These are phyloP conservation scores for Lichtheimia ramosa DNA, from an alignment of 371 early-diverging fungal species.

Conservation along the genomic window DNA sequence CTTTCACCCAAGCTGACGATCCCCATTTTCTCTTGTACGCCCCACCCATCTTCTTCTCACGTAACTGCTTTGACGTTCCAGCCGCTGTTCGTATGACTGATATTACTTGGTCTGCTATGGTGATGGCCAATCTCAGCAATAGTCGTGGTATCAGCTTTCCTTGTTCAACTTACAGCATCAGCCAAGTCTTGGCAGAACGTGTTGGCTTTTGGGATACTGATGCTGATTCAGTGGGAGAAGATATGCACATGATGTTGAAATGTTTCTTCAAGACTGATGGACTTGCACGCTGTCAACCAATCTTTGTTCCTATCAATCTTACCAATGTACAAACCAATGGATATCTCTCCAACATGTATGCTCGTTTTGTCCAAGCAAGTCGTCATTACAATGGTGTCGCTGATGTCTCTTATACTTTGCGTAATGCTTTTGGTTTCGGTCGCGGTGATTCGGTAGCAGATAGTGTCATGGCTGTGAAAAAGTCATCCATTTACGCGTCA, in stretches of 20 bases:
- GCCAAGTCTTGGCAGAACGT: constrained; percentile 66
- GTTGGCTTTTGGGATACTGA: constrained; percentile 82
- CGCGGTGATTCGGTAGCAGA: neutral
- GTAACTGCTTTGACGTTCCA: constrained; percentile 74
- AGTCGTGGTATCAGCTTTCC: constrained; percentile 66
- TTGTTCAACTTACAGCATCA: constrained; percentile 75
- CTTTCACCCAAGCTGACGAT: constrained; percentile 37
- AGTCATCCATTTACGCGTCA: constrained; percentile 36
- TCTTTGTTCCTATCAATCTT: constrained; percentile 76
- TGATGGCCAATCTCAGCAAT: constrained; percentile 76
- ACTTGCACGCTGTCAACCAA: constrained; percentile 61
- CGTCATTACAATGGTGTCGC: constrained; percentile 67
- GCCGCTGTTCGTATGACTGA: constrained; percentile 76
- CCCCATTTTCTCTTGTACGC: constrained; percentile 60
- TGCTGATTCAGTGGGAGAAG: constrained; percentile 81
- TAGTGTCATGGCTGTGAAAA: constrained; percentile 24
- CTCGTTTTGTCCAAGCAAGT: constrained; percentile 71
- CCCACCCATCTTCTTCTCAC: constrained; percentile 77
- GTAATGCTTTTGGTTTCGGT: constrained; percentile 19
- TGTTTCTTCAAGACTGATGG: constrained; percentile 77
- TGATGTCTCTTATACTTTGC: constrained; percentile 56
- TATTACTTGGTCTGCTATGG: constrained; percentile 77
- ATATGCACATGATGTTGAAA: constrained; percentile 86
- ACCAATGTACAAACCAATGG: constrained; percentile 73
- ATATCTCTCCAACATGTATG: constrained; percentile 53